Percentiles rank a stretch among this genome's conserved stretches.
Conservation (phyloP, 75 land plant genomes). For the Picea sitchensis region DNA sequence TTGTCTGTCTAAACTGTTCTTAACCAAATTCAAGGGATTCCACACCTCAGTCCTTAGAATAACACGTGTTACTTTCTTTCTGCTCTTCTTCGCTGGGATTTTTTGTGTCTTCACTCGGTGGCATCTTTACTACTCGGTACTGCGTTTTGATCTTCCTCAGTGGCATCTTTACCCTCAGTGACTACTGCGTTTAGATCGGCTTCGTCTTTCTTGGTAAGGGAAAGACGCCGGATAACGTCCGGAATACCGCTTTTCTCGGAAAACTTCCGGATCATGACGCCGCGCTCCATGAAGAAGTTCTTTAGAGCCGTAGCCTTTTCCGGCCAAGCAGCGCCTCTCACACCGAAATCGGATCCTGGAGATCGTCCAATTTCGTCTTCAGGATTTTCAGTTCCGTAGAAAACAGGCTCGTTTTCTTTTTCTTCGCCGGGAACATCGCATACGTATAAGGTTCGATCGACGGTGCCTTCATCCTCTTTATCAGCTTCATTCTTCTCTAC, state of each 20-base stretch:
- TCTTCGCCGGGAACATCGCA: conserved; percentile 31
- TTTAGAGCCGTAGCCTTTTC: conserved; percentile 70
- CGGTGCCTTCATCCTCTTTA: background rate
- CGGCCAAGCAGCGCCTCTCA: conserved; percentile 42
- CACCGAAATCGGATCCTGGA: conserved; percentile 14
- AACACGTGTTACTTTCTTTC: too few relatives aligned
- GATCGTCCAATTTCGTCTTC: conserved; percentile 21
- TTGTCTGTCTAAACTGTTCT: conserved; percentile 25
- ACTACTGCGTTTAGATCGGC: conserved; percentile 15
- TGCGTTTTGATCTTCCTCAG: conserved; percentile 2
- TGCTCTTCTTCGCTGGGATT: conserved; percentile 14
- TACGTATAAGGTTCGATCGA: background rate
- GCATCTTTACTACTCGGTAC: background rate
- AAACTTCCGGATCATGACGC: conserved; percentile 45
- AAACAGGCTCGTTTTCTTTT: conserved; percentile 44
- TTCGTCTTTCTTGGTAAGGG: conserved; percentile 49
- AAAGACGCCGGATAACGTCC: conserved; percentile 54
- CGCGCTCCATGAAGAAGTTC: conserved; percentile 60
- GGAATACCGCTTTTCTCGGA: conserved; percentile 41
- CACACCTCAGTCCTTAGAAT: conserved; percentile 39
- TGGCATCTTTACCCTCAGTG: background rate
- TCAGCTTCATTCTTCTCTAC: background rate
- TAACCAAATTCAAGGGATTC: conserved; percentile 58
- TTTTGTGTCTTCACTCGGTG: conserved; percentile 1
- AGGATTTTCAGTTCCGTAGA: conserved; percentile 64